Conservation (phyloP, 139 green algal genomes). For the Coelastrella sp. region DNA sequence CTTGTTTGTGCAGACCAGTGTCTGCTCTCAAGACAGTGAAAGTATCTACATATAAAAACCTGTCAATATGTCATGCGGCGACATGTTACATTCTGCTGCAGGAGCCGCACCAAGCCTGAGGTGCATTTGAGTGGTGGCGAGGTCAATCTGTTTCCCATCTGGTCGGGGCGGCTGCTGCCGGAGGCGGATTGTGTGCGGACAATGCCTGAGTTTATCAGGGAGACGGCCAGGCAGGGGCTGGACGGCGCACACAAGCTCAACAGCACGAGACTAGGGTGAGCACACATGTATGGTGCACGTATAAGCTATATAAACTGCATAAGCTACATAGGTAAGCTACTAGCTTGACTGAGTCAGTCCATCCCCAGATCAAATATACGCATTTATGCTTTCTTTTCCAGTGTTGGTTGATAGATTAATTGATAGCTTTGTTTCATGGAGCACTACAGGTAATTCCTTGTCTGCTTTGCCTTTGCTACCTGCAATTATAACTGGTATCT, state of each 20-base stretch:
- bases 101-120: constrained; percentile 35
- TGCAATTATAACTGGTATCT: too few species aligned
- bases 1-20: not conserved
- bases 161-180: constrained; percentile 21
- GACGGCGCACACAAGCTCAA: not conserved
- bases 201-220: not conserved
- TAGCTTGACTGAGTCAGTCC: too few species aligned
- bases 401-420: too few species aligned
- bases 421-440: too few species aligned
- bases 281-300: too few species aligned
- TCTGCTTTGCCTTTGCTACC: too few species aligned
- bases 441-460: too few species aligned
- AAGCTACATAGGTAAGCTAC: too few species aligned
- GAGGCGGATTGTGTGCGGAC: not conserved
- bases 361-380: too few species aligned
- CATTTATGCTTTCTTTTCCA: too few species aligned
- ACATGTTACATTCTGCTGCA: not conserved
- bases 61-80: not conserved
- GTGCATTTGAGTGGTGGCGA: not conserved
- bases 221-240: not conserved
- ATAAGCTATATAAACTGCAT: not conserved
- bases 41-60: too few species aligned
- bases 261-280: constrained; percentile 15
- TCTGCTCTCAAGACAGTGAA: not conserved
- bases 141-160: constrained; percentile 19